Evolutionary conservation across 2,329 filamentous ascomycete species (phyloP), one percentile per base, ranked within the genome.

Genomic region (Diaporthe velutina): DNA sequence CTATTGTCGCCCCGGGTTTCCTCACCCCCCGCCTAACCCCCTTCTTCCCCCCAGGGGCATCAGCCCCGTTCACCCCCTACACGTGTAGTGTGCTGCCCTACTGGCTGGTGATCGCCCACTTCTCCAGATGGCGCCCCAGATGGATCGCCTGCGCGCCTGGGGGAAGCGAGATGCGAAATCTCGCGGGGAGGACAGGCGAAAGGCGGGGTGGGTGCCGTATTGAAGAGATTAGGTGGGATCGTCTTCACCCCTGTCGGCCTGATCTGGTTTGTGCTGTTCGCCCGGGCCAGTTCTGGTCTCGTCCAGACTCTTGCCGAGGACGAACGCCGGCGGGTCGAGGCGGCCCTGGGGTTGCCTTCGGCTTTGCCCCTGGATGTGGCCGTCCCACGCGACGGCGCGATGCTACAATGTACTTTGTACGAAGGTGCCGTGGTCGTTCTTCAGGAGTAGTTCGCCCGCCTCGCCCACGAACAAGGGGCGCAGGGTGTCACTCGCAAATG

Each of bases 131-230:
- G 45, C 50, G 61, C 33, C 64, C 64, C 64, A 68, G 64, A 68
- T 40, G 64, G 64, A 68, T 68, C 64, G 64, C 22, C 52, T 40
- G 13, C 7, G 15, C 15, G 33, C 38, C 28, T 22, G 64, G 45
- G 45, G 64, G 64, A 40, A 68, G 64, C 64, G 64, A 68, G 64
- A 68, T 68, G 48, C n/a, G 48, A 68, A 52, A 68, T 68, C 64
- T 68, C 64, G 48, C 64, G 64, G 64, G 45, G 64, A 54, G 33
- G 8, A 30, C n/a, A 54, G 64, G 64, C 33, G 48, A 54, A 52
- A 48, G 58, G 60, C 40, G 45, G 64, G 48, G n/a, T n/a, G n/a
- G 48, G 22, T 40, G 33, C 64, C 64, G 64, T 68, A 54, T 54
- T 40, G 64, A 48, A 54, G 64, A 68, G 64, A 68, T 68, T 68